Evolutionary conservation across 1,284 basidiomycete genomes (phyloP), one percentile per base, ranked within the genome.

Genomic region (Marasmius oreades): DNA sequence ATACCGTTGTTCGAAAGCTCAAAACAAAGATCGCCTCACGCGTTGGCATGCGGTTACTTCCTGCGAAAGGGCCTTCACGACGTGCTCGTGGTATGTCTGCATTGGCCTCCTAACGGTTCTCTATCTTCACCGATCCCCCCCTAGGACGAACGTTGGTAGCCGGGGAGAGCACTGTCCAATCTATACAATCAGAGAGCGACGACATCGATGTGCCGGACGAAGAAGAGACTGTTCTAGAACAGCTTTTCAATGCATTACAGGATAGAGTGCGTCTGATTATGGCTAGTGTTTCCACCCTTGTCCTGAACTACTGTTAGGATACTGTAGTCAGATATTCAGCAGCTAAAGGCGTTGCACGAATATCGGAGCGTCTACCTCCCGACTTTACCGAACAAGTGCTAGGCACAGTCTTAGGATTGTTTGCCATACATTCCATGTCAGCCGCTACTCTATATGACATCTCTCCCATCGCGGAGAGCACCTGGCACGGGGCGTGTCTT

Each of bases 401-500:
- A 1, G 86, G 92, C 50, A 93, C 87, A 3, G 76, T 96, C 33
- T 74, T 95, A 51, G 80, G 77, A 3, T 72, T 78, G 59, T 96
- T 80, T 80, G 81, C 77, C 51, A 79, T 94, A 56, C 82, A 91
- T 64, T 82, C 82, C 51, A 68, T 81, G 23, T 75, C 79, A 46
- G 78, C 79, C 18, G 82, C 85, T 42, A 77, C 77, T 62, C 64
- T 90, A 54, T 81, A 88, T 61, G 88, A 93, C 60, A 80, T 92
- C 60, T 84, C 90, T 34, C 81, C 90, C 11, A 75, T 85, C 54
- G 86, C 84, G 57, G 95, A 99, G 70, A 78, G 81, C 57, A 91
- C 92, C 31, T 98, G 96, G 94, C 96, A 99, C 70, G 97, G 97
- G 5, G 90, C 93, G 3, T 95, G 90, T 65, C 80, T 99, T 36